Evolutionary conservation across 768 basidiomycete species (phyloP).

Genomic region (Tricholoma saponaceum): DNA sequence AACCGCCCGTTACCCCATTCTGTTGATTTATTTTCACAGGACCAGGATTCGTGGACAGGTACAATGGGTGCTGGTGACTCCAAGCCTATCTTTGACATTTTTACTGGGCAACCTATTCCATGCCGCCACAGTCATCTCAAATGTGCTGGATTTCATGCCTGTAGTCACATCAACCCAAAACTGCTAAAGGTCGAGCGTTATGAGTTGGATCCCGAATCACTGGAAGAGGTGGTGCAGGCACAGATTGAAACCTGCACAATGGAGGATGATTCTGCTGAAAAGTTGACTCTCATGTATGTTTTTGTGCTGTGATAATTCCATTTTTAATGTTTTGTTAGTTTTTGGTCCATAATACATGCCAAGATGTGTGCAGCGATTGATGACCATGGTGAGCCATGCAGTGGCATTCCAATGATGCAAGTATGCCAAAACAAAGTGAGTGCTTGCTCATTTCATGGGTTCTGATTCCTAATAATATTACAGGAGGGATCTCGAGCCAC

Average conservation of each 20-base stretch:
- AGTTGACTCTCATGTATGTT: neutral
- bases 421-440: neutral
- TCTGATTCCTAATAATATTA: neutral
- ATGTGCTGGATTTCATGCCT: constrained; percentile 2
- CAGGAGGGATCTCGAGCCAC: neutral
- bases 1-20: neutral
- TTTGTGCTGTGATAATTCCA: neutral
- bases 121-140: constrained; percentile 1
- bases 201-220: constrained; percentile 1
- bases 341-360: neutral
- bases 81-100: neutral
- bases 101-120: neutral
- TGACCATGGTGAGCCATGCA: neutral
- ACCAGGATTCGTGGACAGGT: constrained; percentile 4
- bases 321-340: neutral
- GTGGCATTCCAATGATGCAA: constrained; percentile 1
- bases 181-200: neutral
- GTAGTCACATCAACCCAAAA: neutral
- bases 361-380: neutral
- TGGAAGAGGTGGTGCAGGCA: neutral
- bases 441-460: neutral
- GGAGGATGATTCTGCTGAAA: constrained; percentile 1
- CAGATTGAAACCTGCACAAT: neutral
- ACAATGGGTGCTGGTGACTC: neutral
- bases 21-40: neutral